Evolutionary conservation across 2,329 filamentous ascomycete genomes (phyloP), one percentile per base, ranked within the genome.

Genomic region (Periconia macrospinosa): DNA sequence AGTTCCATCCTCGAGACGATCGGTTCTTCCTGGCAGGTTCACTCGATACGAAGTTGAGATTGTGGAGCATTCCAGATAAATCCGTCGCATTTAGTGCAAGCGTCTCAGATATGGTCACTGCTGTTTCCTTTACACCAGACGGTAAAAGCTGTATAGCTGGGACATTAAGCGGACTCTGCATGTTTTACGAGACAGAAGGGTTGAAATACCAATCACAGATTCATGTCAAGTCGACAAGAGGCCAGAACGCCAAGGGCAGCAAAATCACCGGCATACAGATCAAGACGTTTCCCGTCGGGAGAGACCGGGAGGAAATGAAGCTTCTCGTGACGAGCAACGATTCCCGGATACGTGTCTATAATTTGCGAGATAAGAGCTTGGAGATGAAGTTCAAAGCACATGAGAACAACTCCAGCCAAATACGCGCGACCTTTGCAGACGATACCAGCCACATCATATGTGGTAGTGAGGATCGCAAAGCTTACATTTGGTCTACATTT

Each of bases 21-120:
- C 88, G 94, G 0, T 99, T 99, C 78, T 99, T 99, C 73, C 81
- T 99, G 11, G 92, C 94, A 17, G 94, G 94, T 9, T 96, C 91
- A 1, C 81, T 97, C 7, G 94, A 99, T 70, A 89, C 88, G 1
- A 92, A 92, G 61, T 75, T 99, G 47, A 84, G 94, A 15, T 77
- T 99, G 1, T 99, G 94, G 94, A 97, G 92, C 68, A 99, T 99
- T 45, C 92, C 94, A 0, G 94, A 99, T 72, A 97, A 95, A 71
- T 86, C 83, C n/a, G 90, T 97, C 27, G 92, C 92, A 0, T 97
- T 86, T 69, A 88, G 87, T 59, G 87, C 83, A 9, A 85, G 89
- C 42, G 78, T 92, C 0, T 85, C 88, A 0, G 92, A 97, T 62
- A 89, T 97, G 73, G 92, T 97, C 57, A 99, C 94, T 0, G 91